Evolutionary conservation across 1,284 basidiomycete genomes (phyloP).

Genomic region (Salmacisia buchloeana): DNA sequence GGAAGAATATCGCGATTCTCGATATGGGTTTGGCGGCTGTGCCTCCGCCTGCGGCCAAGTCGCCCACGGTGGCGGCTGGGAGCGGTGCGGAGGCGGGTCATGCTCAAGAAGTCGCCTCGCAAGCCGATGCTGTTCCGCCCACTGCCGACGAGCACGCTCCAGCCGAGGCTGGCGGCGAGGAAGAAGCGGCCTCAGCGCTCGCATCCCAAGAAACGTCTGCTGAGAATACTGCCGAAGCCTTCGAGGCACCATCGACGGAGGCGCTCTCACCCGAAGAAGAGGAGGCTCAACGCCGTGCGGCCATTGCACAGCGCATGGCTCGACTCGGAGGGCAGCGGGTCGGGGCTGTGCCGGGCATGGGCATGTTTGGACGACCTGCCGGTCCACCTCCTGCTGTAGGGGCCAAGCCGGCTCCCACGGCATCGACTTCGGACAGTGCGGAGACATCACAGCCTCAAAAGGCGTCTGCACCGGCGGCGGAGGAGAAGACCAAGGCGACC

Average conservation of each 20-base stretch:
- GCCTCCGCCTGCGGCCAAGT: neutral
- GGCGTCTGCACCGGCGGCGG: no score
- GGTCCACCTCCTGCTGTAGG: neutral
- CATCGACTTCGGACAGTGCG: neutral
- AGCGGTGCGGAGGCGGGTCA: no score
- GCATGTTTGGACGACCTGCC: conserved; percentile 12
- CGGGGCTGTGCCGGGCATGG: conserved; percentile 10
- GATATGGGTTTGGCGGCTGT: conserved; percentile 9
- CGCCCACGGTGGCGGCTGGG: neutral
- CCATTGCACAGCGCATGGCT: conserved; percentile 18
- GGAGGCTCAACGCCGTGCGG: conserved; percentile 16
- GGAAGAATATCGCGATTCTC: neutral
- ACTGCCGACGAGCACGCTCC: neutral
- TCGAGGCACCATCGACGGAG: no score
- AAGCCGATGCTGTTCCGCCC: neutral
- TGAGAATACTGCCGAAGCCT: no score
- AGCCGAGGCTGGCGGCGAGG: conserved; percentile 1
- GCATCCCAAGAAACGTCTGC: no score
- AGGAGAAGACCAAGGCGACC: no score
- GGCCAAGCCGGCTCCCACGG: neutral
- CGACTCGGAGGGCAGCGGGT: conserved; percentile 15
- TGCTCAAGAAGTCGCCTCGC: no score
- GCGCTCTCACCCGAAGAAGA: conserved; percentile 17
- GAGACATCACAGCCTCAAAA: no score
- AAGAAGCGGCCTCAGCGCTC: no score